Evolutionary conservation across 257 asterid genomes (phyloP), one percentile per base, ranked within the genome.

Genomic region (Fraxinus americana): DNA sequence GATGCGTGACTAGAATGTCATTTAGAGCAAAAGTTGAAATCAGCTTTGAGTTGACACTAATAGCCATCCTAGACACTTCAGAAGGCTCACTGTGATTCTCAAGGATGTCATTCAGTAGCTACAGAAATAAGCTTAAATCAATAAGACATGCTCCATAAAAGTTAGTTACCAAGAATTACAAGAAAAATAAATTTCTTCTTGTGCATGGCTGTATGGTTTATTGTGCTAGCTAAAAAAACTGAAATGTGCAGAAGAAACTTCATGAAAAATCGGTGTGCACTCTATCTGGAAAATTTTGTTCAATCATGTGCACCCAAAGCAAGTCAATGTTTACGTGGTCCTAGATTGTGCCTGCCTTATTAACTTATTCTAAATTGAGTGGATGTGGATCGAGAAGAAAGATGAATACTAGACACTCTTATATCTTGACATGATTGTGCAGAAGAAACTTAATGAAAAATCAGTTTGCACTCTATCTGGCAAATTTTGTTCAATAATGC

Each of bases 41-140:
- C 69, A 65, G 87, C 83, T 87, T 79, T 66, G 99, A 89, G 85
- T 94, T 94, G 74, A 91, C 83, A 61, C 85, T 67, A 38, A 92
- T 70, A 41, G 96, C 86, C 92, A 94, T 89, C 87, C 98, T 87
- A 52, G 97, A 82, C 67, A 92, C 83, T 82, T 91, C 90, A 71
- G 94, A 90, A 76, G 98, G 97, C 71, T 71, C 77, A 13, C 81
- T 68, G 29, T 57, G 91, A 75, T 82, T 82, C 82, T 89, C 91
- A 25, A 94, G 90, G 81, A 91, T 90, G 76, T 70, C 89, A 80
- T 92, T 95, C 48, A 94, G 74, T 34, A 86, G 74, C 97, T 92
- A 77, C 72, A 80, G 73, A 67, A 41, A 38, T 72, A 76, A 38
- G 14, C 29, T 75, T 17, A 21, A 23, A 34, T 21, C n/a, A 17